Percentiles rank a stretch among this genome's conserved stretches.
Evolutionary conservation across 768 basidiomycete genomes (phyloP).

Genomic region (Amanita polypyramis): DNA sequence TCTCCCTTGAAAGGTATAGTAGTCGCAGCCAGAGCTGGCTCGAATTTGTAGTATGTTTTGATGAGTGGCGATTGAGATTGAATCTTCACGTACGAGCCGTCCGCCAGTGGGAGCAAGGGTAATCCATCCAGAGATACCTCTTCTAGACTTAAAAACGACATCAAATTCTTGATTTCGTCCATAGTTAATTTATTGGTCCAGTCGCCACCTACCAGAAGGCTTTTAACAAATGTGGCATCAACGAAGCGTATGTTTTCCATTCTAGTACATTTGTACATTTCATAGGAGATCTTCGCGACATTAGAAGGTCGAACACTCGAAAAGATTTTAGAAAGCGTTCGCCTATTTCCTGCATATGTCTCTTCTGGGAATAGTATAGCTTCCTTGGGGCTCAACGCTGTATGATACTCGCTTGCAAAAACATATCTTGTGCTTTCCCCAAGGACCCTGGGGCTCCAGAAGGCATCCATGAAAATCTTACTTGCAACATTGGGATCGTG

Average conservation of each 20-base stretch:
- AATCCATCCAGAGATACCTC: slow-evolving; percentile 16
- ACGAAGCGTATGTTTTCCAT: slow-evolving; percentile 13
- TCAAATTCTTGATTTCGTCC: slow-evolving; percentile 16
- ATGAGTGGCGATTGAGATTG: slow-evolving; percentile 6
- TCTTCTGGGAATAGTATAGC: slow-evolving; percentile 16
- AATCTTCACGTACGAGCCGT: slow-evolving; percentile 21
- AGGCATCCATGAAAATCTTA: slow-evolving; percentile 17
- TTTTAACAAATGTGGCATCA: slow-evolving; percentile 17
- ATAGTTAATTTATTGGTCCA: slow-evolving; percentile 10
- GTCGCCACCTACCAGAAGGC: slow-evolving; percentile 4
- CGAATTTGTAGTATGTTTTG: slow-evolving; percentile 17
- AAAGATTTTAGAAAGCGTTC: slow-evolving; percentile 14
- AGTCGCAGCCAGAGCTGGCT: slow-evolving; percentile 11
- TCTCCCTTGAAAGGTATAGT: slow-evolving; percentile 14
- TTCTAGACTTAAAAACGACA: slow-evolving; percentile 17
- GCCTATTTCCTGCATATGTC: slow-evolving; percentile 5
- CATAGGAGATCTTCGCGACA: slow-evolving; percentile 14
- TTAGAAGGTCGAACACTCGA: slow-evolving; percentile 12
- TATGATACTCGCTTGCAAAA: slow-evolving; percentile 16
- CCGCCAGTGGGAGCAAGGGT: slow-evolving; percentile 24
- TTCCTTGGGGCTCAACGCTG: slow-evolving; percentile 12
- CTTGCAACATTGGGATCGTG: slow-evolving; percentile 7
- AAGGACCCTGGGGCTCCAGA: slow-evolving; percentile 19
- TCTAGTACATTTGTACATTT: slow-evolving; percentile 13
- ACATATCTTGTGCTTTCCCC: slow-evolving; percentile 13